phyloP scores from a whole-genome alignment of 805 yeast genomes.

The Metschnikowia cubensis region DNA sequence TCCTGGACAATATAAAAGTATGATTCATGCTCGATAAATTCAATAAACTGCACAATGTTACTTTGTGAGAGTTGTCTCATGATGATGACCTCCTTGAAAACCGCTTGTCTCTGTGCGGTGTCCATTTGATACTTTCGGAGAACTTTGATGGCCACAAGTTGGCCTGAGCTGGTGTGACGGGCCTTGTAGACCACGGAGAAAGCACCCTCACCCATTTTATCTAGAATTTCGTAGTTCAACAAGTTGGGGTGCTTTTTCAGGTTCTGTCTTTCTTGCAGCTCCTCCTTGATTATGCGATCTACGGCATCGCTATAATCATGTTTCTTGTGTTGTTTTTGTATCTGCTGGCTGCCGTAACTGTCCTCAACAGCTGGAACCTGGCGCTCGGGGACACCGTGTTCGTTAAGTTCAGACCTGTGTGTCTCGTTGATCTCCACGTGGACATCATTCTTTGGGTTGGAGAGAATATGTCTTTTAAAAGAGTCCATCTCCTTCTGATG shows the following conservation, averaged over 20 bases:
- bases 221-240: conserved; percentile 26
- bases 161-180: conserved; percentile 40
- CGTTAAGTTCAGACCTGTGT: neutral
- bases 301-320: conserved; percentile 13
- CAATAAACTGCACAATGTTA: conserved; percentile 55
- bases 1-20: conserved; percentile 66
- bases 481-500: conserved; percentile 2
- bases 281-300: conserved; percentile 12
- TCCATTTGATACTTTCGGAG: conserved; percentile 59
- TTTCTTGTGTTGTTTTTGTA: neutral
- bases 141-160: conserved; percentile 66
- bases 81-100: conserved; percentile 67
- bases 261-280: conserved; percentile 5
- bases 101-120: conserved; percentile 49
- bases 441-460: conserved; percentile 10
- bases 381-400: neutral
- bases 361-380: conserved; percentile 4
- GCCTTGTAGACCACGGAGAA: conserved; percentile 84
- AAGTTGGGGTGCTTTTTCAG: conserved; percentile 12
- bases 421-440: neutral
- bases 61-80: conserved; percentile 62
- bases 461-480: conserved; percentile 4
- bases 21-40: conserved; percentile 47
- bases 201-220: conserved; percentile 76
- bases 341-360: conserved; percentile 2